Percentiles rank a stretch among this genome's conserved stretches.
Evolutionary conservation across 2,329 filamentous ascomycete genomes (phyloP).

Genomic region (Fusarium odoratissimum): DNA sequence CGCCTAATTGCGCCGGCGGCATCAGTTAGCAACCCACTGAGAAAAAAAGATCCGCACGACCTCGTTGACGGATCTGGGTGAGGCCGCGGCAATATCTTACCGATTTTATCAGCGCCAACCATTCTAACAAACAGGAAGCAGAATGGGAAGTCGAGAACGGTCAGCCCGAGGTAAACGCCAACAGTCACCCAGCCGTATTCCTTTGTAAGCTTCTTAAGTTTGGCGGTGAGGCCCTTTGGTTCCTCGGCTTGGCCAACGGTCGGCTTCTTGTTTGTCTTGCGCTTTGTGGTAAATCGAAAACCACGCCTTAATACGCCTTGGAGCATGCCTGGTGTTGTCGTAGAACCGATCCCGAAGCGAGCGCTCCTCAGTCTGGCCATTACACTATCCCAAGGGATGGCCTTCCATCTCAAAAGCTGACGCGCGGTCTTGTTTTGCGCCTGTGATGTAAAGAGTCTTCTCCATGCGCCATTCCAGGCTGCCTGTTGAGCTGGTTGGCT

Average conservation of each 20-base stretch:
- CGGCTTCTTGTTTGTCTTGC: slow-evolving; percentile 42
- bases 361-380: slow-evolving; percentile 31
- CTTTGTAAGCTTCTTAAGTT: slow-evolving; percentile 83
- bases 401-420: slow-evolving; percentile 39
- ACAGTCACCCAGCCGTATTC: slow-evolving; percentile 96
- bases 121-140: slow-evolving; percentile 89
- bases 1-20: slow-evolving; percentile 54
- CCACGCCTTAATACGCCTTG: slow-evolving; percentile 46
- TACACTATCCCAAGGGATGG: slow-evolving; percentile 33
- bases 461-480: slow-evolving; percentile 46
- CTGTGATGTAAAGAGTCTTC: slow-evolving; percentile 45
- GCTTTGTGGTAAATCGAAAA: slow-evolving; percentile 52
- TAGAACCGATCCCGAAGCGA: slow-evolving; percentile 26
- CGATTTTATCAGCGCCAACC: slow-evolving; percentile 88
- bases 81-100: slow-evolving; percentile 55
- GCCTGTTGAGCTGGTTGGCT: slow-evolving; percentile 32
- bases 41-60: background rate
- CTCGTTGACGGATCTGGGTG: slow-evolving; percentile 10
- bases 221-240: slow-evolving; percentile 69
- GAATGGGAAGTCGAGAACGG: slow-evolving; percentile 91
- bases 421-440: slow-evolving; percentile 29
- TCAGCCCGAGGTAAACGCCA: slow-evolving; percentile 88
- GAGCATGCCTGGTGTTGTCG: slow-evolving; percentile 36
- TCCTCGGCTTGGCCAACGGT: slow-evolving; percentile 39
- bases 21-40: slow-evolving; percentile 27